These are phyloP conservation scores for Hansenula sp. DNA, from an alignment of 1,139 yeast species.

Conservation along the genomic window DNA sequence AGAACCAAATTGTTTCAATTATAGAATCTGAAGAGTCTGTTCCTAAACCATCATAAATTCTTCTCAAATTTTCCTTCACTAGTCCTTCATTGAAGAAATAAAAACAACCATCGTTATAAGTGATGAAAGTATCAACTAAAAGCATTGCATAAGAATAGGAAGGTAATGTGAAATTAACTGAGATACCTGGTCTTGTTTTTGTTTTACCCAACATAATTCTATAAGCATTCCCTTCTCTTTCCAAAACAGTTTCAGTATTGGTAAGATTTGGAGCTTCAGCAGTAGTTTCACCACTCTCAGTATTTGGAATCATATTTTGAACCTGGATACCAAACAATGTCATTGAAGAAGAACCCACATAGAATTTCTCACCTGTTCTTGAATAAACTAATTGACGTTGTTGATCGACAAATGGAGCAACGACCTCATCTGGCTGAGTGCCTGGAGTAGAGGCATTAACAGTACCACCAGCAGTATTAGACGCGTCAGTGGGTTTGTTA, in stretches of 20 bases:
- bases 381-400: constrained; percentile 69
- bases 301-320: constrained; percentile 40
- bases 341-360: constrained; percentile 80
- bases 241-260: constrained; percentile 41
- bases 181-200: constrained; percentile 60
- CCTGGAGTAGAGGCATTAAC: background rate
- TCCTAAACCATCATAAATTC: constrained; percentile 43
- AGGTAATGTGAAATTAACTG: constrained; percentile 68
- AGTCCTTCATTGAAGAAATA: constrained; percentile 82
- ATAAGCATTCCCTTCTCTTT: constrained; percentile 73
- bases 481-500: constrained; percentile 7
- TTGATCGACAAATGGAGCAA: constrained; percentile 64
- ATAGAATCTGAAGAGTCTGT: constrained; percentile 45
- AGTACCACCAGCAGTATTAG: background rate
- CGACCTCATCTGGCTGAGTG: constrained; percentile 38
- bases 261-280: constrained; percentile 12
- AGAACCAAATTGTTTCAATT: constrained; percentile 75
- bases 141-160: constrained; percentile 73
- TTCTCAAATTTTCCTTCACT: constrained; percentile 59
- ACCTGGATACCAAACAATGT: constrained; percentile 74
- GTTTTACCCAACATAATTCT: constrained; percentile 64
- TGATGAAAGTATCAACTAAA: constrained; percentile 69
- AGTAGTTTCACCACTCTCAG: constrained; percentile 3
- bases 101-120: constrained; percentile 80
- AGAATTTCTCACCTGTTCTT: constrained; percentile 67